Percentiles rank a stretch among this genome's conserved stretches.
Conservation (phyloP, 2,329 filamentous ascomycete genomes). For the Aspergillus sp. region DNA sequence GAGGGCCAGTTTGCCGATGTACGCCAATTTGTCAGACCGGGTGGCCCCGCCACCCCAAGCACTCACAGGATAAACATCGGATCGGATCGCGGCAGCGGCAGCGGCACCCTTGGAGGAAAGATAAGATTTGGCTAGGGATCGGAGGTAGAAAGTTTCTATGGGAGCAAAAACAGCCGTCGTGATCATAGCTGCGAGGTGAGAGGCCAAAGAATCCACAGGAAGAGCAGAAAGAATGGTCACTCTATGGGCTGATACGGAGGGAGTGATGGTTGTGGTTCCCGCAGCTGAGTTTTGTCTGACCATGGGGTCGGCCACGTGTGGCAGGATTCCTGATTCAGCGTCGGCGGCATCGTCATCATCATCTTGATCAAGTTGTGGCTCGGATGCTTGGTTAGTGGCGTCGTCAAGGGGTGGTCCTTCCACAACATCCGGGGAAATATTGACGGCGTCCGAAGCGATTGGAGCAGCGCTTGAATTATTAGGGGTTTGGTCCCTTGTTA, state of each 20-base stretch:
- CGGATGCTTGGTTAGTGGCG: slow-evolving; percentile 13
- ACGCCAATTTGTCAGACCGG: slow-evolving; percentile 31
- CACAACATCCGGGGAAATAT: slow-evolving; percentile 31
- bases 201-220: slow-evolving; percentile 43
- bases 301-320: slow-evolving; percentile 20
- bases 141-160: slow-evolving; percentile 41
- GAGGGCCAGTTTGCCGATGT: slow-evolving; percentile 37
- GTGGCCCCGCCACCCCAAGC: slow-evolving; percentile 38
- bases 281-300: slow-evolving; percentile 15
- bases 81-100: slow-evolving; percentile 20
- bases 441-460: slow-evolving; percentile 16
- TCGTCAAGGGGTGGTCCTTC: slow-evolving; percentile 31
- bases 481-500: slow-evolving; percentile 10
- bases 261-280: neutral
- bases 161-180: slow-evolving; percentile 41
- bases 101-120: slow-evolving; percentile 30
- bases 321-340: slow-evolving; percentile 13
- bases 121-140: slow-evolving; percentile 40
- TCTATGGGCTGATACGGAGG: slow-evolving; percentile 30
- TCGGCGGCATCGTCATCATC: neutral
- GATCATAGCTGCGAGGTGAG: slow-evolving; percentile 40
- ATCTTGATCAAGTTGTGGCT: slow-evolving; percentile 12
- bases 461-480: slow-evolving; percentile 15
- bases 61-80: slow-evolving; percentile 33
- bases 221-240: slow-evolving; percentile 45